Evolutionary conservation across 176 grass and related monocot genomes (phyloP).

Genomic region (Ensete ventricosum): DNA sequence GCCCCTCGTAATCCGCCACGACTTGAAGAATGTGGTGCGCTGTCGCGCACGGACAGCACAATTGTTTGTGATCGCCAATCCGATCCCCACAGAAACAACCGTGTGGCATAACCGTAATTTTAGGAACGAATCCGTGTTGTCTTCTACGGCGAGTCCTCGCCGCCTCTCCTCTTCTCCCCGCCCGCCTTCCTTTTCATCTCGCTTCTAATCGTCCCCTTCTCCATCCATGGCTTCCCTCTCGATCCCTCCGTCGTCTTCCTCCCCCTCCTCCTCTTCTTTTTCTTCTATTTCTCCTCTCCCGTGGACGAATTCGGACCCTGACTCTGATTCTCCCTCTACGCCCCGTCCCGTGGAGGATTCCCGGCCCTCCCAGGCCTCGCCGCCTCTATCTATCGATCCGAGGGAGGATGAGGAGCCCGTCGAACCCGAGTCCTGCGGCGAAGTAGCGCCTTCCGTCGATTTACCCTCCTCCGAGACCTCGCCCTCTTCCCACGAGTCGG

Average conservation of each 20-base stretch:
- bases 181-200: neutral
- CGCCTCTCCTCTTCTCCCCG: too few relatives aligned
- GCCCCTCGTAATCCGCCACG: too few relatives aligned
- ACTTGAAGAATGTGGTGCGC: too few relatives aligned
- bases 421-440: neutral
- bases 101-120: too few relatives aligned
- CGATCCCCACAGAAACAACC: too few relatives aligned
- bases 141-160: too few relatives aligned
- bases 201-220: neutral
- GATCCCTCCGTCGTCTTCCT: neutral
- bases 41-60: too few relatives aligned
- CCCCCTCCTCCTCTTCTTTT: neutral
- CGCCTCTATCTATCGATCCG: neutral
- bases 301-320: conserved; percentile 14
- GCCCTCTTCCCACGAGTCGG: neutral
- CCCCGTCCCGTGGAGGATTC: conserved; percentile 1
- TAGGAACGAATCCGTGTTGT: too few relatives aligned
- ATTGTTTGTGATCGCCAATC: too few relatives aligned
- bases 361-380: neutral
- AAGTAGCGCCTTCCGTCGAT: neutral
- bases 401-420: neutral
- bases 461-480: neutral
- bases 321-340: neutral
- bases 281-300: neutral
- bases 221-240: conserved; percentile 10